phyloP scores from a whole-genome alignment of 345 rosid species.

The Combretum micranthum region DNA sequence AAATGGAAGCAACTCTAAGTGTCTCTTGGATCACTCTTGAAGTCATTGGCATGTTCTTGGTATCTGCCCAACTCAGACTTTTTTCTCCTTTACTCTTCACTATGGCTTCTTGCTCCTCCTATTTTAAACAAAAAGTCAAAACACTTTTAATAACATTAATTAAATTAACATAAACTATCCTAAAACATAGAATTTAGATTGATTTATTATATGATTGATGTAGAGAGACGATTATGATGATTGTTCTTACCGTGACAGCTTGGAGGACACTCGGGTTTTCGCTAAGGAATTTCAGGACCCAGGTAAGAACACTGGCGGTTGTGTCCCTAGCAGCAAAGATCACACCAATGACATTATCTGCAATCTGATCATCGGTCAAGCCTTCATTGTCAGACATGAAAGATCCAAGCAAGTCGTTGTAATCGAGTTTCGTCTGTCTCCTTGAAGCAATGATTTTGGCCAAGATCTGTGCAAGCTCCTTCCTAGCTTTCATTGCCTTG shows the following conservation, averaged over 20 bases:
- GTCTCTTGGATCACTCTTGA: constrained; percentile 36
- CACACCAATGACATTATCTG: constrained; percentile 55
- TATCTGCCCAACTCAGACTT: constrained; percentile 36
- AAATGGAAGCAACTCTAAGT: constrained; percentile 37
- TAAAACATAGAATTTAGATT: too few species aligned
- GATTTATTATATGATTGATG: too few species aligned
- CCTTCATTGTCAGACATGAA: constrained; percentile 27
- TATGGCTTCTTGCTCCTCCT: constrained; percentile 42
- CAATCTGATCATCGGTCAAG: constrained; percentile 38
- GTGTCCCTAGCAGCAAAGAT: constrained; percentile 63
- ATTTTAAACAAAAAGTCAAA: constrained; percentile 11
- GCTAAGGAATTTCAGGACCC: constrained; percentile 45
- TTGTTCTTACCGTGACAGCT: constrained; percentile 33
- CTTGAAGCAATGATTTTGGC: constrained; percentile 20
- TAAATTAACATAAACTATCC: too few species aligned
- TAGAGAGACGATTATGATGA: neutral
- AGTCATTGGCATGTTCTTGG: constrained; percentile 53
- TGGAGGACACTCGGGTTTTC: constrained; percentile 36
- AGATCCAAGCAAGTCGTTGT: constrained; percentile 33
- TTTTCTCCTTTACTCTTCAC: constrained; percentile 18
- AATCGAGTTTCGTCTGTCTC: constrained; percentile 22
- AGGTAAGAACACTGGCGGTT: constrained; percentile 55
- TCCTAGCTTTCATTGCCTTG: constrained; percentile 88
- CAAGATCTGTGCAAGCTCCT: constrained; percentile 62
- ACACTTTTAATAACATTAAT: too few species aligned